Base-by-base conservation (phyloP, 257 asterid genomes). In the Solanum chaucha region DNA sequence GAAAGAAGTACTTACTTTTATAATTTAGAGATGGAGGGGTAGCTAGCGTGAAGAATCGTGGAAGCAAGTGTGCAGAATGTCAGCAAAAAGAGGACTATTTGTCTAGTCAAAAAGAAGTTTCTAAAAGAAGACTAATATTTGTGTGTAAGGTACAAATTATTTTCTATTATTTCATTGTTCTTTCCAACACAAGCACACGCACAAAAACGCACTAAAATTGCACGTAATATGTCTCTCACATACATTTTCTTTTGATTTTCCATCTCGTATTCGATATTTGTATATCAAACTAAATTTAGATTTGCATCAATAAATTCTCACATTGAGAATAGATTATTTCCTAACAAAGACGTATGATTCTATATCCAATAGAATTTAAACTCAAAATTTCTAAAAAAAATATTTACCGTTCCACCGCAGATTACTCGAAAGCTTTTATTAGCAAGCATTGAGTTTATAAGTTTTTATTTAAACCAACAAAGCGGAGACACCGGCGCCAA, bases 401-500 rank as follows among this genome's bases (percentile, higher is more conserved):
- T 32, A 32, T 4, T 15, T 70, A 70, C 2, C n/a, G 1, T 70
- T 70, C 1, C 24, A 32, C 3, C 41, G 1, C 6, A 4, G 6
- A 70, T 30, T 30, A 32, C 12, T 70, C 13, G 20, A 22, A 84
- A 34, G 61, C 87, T 65, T 65, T 84, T 84, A 70, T 40, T 84
- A 41, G n/a, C 48, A 81, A 51, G 41, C 64, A 51, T 24, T 71
- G 59, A 80, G 85, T 44, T 80, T 74, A 73, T 61, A 82, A 82
- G 20, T 35, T 30, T 36, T 24, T 8, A 28, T 80, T 73, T 22
- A 81, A 87, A 85, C 87, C 87, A 44, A 89, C 77, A 32, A 64
- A 87, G 94, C 92, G 93, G 92, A 86, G 94, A 93, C 95, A 94
- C 88, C 95, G 97, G 94, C 94, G 91, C 90, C 91, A 90, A 92